Conservation (phyloP, 306 rosid species). For the Quercus berberidifolia region DNA sequence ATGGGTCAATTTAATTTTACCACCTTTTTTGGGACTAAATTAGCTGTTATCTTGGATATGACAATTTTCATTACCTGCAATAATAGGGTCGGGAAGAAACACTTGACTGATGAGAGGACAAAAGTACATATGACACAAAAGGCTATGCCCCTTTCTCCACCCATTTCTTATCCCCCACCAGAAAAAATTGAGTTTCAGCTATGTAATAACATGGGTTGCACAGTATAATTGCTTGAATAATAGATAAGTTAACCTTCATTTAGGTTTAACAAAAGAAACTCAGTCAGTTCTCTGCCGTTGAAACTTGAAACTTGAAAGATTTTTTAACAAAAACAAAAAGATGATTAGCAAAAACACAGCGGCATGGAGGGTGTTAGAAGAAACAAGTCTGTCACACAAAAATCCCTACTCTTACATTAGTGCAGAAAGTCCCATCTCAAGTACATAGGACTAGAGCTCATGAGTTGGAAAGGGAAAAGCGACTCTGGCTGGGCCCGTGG, state of each 20-base stretch:
- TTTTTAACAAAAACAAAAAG: not conserved
- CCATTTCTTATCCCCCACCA: not conserved
- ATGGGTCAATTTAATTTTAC: not conserved
- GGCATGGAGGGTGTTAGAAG: not conserved
- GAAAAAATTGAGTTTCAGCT: not conserved
- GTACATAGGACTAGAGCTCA: not conserved
- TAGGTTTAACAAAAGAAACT: not conserved
- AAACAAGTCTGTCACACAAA: not conserved
- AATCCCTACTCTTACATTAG: not conserved
- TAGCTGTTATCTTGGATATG: not conserved
- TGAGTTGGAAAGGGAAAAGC: not conserved
- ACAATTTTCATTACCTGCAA: constrained; percentile 3
- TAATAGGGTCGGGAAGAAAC: not conserved
- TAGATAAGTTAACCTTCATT: not conserved
- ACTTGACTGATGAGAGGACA: not conserved
- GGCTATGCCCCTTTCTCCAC: not conserved
- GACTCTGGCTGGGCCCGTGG: not conserved
- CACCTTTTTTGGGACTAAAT: not conserved
- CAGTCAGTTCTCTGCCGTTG: no score
- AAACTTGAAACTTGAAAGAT: no score
- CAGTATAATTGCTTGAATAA: not conserved
- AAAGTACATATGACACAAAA: not conserved
- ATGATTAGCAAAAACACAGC: not conserved
- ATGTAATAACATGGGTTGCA: no score
- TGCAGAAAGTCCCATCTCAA: not conserved